phyloP scores from a whole-genome alignment of 2,329 filamentous ascomycete species.

The Ceratocystis ficicola region DNA sequence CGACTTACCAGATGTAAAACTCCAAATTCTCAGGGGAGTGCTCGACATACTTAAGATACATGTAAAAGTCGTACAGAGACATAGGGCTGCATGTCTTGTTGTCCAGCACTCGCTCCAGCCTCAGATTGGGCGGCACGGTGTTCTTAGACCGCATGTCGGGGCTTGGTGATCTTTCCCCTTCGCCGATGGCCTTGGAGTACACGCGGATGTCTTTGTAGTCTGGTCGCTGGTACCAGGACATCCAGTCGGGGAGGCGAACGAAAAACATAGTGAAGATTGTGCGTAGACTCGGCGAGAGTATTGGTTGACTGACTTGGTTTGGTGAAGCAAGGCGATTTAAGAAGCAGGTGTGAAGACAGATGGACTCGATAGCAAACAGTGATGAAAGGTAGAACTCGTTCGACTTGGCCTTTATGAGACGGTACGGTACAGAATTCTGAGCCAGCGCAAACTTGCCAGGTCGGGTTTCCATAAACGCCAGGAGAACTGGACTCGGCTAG shows the following conservation, averaged over 20 bases:
- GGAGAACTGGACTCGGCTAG: background rate
- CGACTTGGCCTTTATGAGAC: background rate
- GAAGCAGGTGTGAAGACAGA: too few species aligned
- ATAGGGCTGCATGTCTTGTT: conserved; percentile 41
- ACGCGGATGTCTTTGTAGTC: conserved; percentile 38
- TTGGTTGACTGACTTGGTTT: too few species aligned
- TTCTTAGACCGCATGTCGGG: conserved; percentile 30
- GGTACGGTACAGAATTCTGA: background rate
- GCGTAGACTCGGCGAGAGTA: too few species aligned
- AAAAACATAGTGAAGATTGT: conserved; percentile 20
- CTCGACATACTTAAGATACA: conserved; percentile 41
- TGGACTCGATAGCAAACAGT: background rate
- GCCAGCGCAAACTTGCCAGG: background rate
- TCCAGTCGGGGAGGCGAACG: conserved; percentile 28
- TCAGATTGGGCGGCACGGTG: conserved; percentile 32
- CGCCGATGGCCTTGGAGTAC: conserved; percentile 32
- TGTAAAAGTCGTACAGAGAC: conserved; percentile 40
- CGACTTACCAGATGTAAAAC: conserved; percentile 37
- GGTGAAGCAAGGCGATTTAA: too few species aligned
- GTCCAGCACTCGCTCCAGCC: conserved; percentile 36
- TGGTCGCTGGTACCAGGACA: conserved; percentile 39
- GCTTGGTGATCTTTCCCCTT: conserved; percentile 30
- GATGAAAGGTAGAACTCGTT: background rate
- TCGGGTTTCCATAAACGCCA: background rate
- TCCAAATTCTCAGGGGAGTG: conserved; percentile 39